Evolutionary conservation across 148 eudicot species (phyloP), one percentile per base, ranked within the genome.

Genomic region (Rhododendron griersonianum): DNA sequence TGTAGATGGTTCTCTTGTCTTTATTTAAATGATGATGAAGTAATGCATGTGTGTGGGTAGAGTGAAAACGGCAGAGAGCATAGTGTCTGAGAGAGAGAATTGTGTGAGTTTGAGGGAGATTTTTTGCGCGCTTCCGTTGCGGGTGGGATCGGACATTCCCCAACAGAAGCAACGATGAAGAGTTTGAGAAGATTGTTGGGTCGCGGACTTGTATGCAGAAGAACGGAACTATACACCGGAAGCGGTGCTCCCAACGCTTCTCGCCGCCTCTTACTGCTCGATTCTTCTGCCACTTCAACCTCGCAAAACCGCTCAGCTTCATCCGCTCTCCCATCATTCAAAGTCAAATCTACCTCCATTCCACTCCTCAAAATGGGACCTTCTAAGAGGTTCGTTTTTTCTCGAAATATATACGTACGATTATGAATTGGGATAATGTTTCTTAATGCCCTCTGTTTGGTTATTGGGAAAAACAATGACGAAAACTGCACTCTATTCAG

Each of bases 101-200:
- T 41, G 45, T 41, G 45, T 6, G 45, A 5, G 7, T 41, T 41
- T 41, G 45, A 5, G 45, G 45, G 45, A 5, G 7, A 41, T 41
- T 41, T 41, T 41, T 6, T 6, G 7, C 7, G 45, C 7, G 45
- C 45, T 41, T 41, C 45, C 7, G 45, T 41, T 6, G 45, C 45
- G 45, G 45, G 45, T 41, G 45, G 45, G 45, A 41, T 41, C 45
- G 7, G 45, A 41, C 45, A 41, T 41, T 41, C 45, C 7, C 45
- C 0, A 41, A 6, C 45, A 41, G 45, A 41, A 5, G 45, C 45
- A 41, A 28, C 5, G 77, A 86, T 82, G 88, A 76, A 61, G 77
- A 81, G 76, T 77, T 75, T 86, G 15, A 85, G 85, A 76, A 51
- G 85, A 84, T 61, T 83, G 78, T 33, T 86, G 1, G 19, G 41